A percentile compares a stretch with the other conserved stretches of the same genome.
These are phyloP conservation scores for Xylaria sp. DNA, from an alignment of 2,329 filamentous ascomycete genomes.

Conservation along the genomic window DNA sequence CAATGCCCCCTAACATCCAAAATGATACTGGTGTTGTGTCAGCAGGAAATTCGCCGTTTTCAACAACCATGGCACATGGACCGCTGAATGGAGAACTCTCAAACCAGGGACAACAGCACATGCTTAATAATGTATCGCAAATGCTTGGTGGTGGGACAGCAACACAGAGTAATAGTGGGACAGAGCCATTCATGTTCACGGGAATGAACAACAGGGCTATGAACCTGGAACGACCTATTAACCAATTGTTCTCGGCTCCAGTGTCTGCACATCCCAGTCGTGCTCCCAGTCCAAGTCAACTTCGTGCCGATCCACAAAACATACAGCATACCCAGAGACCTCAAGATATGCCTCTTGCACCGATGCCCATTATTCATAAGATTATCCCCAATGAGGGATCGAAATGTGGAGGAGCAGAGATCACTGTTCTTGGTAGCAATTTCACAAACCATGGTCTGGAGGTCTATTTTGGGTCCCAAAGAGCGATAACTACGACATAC, in stretches of 20 bases:
- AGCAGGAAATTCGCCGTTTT: conserved; percentile 64
- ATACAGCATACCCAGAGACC: conserved; percentile 56
- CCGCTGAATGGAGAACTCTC: conserved; percentile 53
- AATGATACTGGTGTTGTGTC: conserved; percentile 50
- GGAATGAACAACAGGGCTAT: conserved; percentile 68
- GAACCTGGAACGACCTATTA: conserved; percentile 72
- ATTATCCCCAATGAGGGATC: conserved; percentile 86
- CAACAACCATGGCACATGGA: conserved; percentile 59
- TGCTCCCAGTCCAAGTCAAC: conserved; percentile 75
- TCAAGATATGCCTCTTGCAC: conserved; percentile 58
- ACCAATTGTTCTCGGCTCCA: conserved; percentile 77
- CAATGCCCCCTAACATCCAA: conserved; percentile 50
- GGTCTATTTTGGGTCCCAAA: conserved; percentile 81
- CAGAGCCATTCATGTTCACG: conserved; percentile 67
- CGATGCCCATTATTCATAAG: conserved; percentile 77
- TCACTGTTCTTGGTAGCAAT: conserved; percentile 82
- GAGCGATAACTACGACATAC: conserved; percentile 77
- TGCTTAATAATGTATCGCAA: conserved; percentile 45
- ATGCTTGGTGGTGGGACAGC: conserved; percentile 69
- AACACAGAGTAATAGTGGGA: conserved; percentile 67
- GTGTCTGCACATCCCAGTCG: conserved; percentile 79
- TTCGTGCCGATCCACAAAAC: conserved; percentile 60
- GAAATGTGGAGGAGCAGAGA: conserved; percentile 84
- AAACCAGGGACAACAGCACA: conserved; percentile 46
- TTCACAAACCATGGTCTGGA: conserved; percentile 81